phyloP scores from a whole-genome alignment of 257 asterid species.

The Avicennia marina region DNA sequence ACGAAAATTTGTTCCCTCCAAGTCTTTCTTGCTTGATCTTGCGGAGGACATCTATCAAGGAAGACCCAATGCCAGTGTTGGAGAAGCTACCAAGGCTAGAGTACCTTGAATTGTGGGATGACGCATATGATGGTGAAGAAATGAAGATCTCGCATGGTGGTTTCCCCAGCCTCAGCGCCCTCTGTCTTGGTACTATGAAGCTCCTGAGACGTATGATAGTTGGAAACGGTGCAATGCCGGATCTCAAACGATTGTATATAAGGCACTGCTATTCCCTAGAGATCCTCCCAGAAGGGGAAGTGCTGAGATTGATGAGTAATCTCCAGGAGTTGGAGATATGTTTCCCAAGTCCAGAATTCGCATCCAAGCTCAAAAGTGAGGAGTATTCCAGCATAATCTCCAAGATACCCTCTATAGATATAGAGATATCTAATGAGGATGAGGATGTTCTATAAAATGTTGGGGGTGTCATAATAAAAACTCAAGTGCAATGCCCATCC shows the following conservation, averaged over 20 bases:
- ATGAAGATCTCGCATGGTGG: slow-evolving; percentile 8
- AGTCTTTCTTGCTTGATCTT: slow-evolving; percentile 18
- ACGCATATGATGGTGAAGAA: neutral
- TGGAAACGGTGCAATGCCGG: neutral
- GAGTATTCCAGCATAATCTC: neutral
- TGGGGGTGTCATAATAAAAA: no score
- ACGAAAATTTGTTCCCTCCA: slow-evolving; percentile 11
- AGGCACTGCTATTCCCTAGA: neutral
- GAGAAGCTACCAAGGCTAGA: slow-evolving; percentile 7
- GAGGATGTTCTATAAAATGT: no score
- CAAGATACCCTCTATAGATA: neutral
- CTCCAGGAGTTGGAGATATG: neutral
- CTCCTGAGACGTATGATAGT: neutral
- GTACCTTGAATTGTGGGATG: neutral
- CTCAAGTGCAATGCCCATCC: no score
- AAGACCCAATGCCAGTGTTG: slow-evolving; percentile 15
- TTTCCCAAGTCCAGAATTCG: neutral
- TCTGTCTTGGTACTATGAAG: neutral
- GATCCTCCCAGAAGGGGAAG: neutral
- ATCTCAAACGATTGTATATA: neutral
- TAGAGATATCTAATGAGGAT: no score
- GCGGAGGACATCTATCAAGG: neutral
- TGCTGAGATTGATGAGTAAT: neutral
- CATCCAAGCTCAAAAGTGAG: neutral
- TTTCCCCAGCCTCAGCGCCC: slow-evolving; percentile 4